Evolutionary conservation across 805 yeast species (phyloP), one percentile per base, ranked within the genome.

Genomic region (Lachancea mirantina): DNA sequence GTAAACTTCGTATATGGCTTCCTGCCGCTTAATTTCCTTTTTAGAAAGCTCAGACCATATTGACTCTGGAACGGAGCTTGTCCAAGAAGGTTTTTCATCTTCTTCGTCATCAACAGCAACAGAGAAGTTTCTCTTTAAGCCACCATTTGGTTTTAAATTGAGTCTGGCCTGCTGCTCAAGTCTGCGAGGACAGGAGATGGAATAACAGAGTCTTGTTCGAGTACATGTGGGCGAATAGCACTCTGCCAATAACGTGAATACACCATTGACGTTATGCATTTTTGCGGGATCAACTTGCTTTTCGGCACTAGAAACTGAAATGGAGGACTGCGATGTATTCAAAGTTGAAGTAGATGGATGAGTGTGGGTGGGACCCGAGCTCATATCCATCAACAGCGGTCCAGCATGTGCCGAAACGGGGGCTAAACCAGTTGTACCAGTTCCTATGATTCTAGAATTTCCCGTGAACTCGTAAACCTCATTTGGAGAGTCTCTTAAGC

Each of bases 171-270:
- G 97, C 58, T 92, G 97, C 59, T 89, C 97, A 30, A 92, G 65
- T 41, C 97, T 72, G 45, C 96, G 72, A 10, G 98, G 98, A 61
- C 98, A 92, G 8, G 96, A 94, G 46, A 92, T 88, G 26, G 95
- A 83, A 59, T 92, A 92, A 60, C 98, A 92, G 23, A 89, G 64
- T 20, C 74, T 67, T 49, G 84, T 94, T 32, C 94, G 67, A 4
- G 95, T 78, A 61, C 98, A 92, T 0, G 98, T 92, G 20, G 98
- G 95, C 0, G 96, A 87, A 52, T 92, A 92, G 61, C 98, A 92
- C 51, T 88, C 95, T 0, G 96, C 84, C 41, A 92, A 65, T 26
- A 89, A 64, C 1, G 96, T 89, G 51, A 89, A 92, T 3, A 92
- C 95, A 46, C 98, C 98, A 56, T 84, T 84, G 8, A 85, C 87